Percentiles rank a stretch among this genome's conserved stretches.
These are phyloP conservation scores for Xylaria sp. DNA, from an alignment of 2,329 filamentous ascomycete species.

Conservation along the genomic window DNA sequence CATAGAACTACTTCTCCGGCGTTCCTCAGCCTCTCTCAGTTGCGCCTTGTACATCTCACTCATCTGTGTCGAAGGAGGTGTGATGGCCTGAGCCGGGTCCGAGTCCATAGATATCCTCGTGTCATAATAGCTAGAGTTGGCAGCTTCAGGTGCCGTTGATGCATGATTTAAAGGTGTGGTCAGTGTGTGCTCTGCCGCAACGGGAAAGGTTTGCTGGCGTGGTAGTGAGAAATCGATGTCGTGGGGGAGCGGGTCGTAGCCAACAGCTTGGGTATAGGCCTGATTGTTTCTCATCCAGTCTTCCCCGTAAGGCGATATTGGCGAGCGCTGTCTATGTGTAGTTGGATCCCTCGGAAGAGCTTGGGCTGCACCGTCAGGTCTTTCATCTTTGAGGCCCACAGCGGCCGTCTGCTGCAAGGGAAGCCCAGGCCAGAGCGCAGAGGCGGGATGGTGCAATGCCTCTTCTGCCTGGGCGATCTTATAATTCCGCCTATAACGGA, in stretches of 20 bases:
- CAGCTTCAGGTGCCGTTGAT: slow-evolving; percentile 44
- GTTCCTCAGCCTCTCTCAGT: slow-evolving; percentile 46
- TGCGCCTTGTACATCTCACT: slow-evolving; percentile 50
- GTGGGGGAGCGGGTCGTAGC: slow-evolving; percentile 39
- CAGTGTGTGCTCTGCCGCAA: slow-evolving; percentile 35
- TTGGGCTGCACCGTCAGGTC: slow-evolving; percentile 35
- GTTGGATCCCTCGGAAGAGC: slow-evolving; percentile 15
- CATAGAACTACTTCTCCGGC: slow-evolving; percentile 47
- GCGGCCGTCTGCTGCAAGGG: slow-evolving; percentile 32
- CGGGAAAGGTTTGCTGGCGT: slow-evolving; percentile 42
- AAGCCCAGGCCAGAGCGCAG: slow-evolving; percentile 39
- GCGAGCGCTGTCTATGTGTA: slow-evolving; percentile 38
- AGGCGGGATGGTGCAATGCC: slow-evolving; percentile 36
- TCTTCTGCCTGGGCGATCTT: slow-evolving; percentile 43
- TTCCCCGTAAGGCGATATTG: slow-evolving; percentile 38
- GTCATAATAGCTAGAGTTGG: slow-evolving; percentile 52
- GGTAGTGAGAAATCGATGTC: slow-evolving; percentile 42
- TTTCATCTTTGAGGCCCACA: slow-evolving; percentile 38
- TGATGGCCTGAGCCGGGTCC: slow-evolving; percentile 43
- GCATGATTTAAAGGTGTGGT: slow-evolving; percentile 39
- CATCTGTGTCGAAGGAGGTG: slow-evolving; percentile 48
- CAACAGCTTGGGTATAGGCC: slow-evolving; percentile 35
- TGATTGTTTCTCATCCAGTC: slow-evolving; percentile 40
- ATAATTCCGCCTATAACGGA: slow-evolving; percentile 46
- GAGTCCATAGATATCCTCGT: slow-evolving; percentile 50